Base-by-base conservation (phyloP, 2,329 filamentous ascomycete genomes). In the Alternaria arborescens region DNA sequence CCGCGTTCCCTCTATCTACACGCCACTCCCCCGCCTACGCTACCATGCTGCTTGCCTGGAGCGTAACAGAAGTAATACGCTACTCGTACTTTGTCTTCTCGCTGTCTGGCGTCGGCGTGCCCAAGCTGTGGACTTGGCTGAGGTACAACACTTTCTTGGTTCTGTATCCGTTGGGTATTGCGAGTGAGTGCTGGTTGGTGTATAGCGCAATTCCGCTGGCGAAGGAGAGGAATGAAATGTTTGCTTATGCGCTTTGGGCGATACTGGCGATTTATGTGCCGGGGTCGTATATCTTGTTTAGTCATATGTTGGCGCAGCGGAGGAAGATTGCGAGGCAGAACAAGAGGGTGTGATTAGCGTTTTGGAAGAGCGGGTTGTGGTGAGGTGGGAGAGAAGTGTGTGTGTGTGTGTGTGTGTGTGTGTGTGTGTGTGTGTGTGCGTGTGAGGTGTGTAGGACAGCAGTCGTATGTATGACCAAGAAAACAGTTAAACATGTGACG, bases 251-350 rank as follows among this genome's bases (percentile, higher is more conserved):
- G 55, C 80, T 94, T 69, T 87, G 88, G 72, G 83, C 80, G 6
- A 85, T 94, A 36, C 73, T 97, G 71, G 84, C 85, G 5, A 84
- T 92, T 56, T 97, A 97, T 78, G 85, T 96, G 44, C 93, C 93
- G 44, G 92, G 82, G 74, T 87, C 91, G 4, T 97, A 95, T 73
- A 86, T 96, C 57, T 81, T 98, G 59, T 98, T 95, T 77, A 93
- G 91, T 22, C 91, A 99, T 80, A 98, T 99, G 95, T 92, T 98
- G 84, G 85, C 85, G 63, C 95, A 99, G 85, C 86, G 94, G 70
- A 85, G 87, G 68, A 97, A 93, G 85, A 87, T 94, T 28, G 47
- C 38, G 4, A 52, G 40, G 43, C 51, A 58, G 42, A 58, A 22
- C 10, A 40, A 16, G 24, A 48, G n/a, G 1, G 46, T 28, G 2